Percentiles rank a stretch among this genome's conserved stretches.
These are phyloP conservation scores for Nemophila menziesii DNA, from an alignment of 257 asterid genomes.

Conservation along the genomic window DNA sequence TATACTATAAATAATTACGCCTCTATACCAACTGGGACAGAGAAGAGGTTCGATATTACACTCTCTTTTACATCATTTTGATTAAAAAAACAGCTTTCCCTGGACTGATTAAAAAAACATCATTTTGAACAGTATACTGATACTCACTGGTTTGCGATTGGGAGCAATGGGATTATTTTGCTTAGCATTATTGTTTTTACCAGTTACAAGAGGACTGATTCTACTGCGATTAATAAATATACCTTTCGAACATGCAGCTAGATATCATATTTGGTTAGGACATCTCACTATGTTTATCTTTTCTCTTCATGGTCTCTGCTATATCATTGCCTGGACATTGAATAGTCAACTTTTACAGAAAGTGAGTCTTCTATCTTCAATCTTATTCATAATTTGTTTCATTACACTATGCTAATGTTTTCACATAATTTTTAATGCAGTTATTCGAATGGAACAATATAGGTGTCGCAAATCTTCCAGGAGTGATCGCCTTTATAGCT, in stretches of 20 bases:
- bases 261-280: constrained; percentile 92
- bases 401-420: constrained; percentile 1
- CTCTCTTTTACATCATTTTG: too few species aligned
- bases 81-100: too few species aligned
- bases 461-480: constrained; percentile 53
- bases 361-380: constrained; percentile 24
- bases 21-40: constrained; percentile 23
- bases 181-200: constrained; percentile 56
- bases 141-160: constrained; percentile 54
- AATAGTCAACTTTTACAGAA: constrained; percentile 31
- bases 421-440: constrained; percentile 26
- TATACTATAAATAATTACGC: constrained; percentile 24
- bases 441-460: constrained; percentile 29
- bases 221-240: constrained; percentile 65
- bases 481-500: constrained; percentile 54
- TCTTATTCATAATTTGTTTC: too few species aligned
- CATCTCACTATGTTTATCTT: constrained; percentile 75
- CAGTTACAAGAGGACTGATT: constrained; percentile 64
- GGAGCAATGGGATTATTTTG: constrained; percentile 65
- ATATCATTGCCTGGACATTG: constrained; percentile 42
- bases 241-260: constrained; percentile 81
- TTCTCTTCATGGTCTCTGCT: constrained; percentile 68
- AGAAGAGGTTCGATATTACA: constrained; percentile 23
- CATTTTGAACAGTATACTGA: constrained; percentile 23
- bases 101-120: not conserved